Percentiles rank a stretch among this genome's conserved stretches.
These are phyloP conservation scores for Starmerella powellii DNA, from an alignment of 805 yeast genomes.

Conservation along the genomic window DNA sequence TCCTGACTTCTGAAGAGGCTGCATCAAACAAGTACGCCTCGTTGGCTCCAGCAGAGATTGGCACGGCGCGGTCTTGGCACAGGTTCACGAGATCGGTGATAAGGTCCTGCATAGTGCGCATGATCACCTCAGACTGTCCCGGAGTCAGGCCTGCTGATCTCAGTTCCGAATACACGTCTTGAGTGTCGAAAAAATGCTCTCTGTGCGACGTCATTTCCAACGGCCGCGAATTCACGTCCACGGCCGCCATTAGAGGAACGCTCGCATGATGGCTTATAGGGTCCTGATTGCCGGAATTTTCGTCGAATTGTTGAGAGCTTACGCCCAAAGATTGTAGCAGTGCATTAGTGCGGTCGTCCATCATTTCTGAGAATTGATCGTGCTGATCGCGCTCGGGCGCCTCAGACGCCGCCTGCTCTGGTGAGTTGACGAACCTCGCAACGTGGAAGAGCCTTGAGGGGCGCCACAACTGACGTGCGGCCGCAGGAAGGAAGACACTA, in stretches of 20 bases:
- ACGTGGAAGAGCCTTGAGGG: too few species aligned
- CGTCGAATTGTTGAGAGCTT: conserved; percentile 1
- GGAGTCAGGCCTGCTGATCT: conserved; percentile 46
- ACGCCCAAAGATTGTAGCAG: conserved; percentile 12
- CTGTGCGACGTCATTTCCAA: background rate
- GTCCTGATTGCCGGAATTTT: too few species aligned
- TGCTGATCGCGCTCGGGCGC: background rate
- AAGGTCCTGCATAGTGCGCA: conserved; percentile 34
- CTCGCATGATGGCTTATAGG: too few species aligned
- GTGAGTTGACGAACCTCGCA: too few species aligned
- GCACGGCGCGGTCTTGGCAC: conserved; percentile 29
- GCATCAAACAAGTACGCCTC: conserved; percentile 83
- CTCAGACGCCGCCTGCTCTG: background rate
- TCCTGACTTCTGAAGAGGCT: conserved; percentile 74
- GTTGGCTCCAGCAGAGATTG: conserved; percentile 63
- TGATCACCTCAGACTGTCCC: conserved; percentile 47
- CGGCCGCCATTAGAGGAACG: background rate
- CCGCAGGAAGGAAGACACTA: too few species aligned
- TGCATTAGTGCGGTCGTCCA: conserved; percentile 21
- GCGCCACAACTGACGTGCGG: too few species aligned
- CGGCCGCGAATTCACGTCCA: background rate
- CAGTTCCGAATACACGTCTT: conserved; percentile 45
- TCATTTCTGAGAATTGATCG: conserved; percentile 19
- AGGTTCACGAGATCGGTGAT: conserved; percentile 28
- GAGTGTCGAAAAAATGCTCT: conserved; percentile 43